Evolutionary conservation across 1,284 basidiomycete species (phyloP), one percentile per base, ranked within the genome.

Genomic region (Mycena sp.): DNA sequence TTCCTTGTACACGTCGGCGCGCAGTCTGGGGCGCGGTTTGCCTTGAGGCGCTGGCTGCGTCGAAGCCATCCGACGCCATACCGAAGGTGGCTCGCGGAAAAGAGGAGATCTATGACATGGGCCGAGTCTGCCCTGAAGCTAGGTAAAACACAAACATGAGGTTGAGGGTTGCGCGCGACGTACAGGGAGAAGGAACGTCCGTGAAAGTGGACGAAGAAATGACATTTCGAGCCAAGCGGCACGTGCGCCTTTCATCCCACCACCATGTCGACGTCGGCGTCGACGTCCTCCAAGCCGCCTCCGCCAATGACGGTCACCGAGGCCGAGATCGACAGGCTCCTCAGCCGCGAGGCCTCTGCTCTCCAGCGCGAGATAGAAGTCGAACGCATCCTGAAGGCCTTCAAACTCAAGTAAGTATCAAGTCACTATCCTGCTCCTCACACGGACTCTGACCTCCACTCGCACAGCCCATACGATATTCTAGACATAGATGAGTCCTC

Each of bases 281-380:
- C 76, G 69, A 72, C 74, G 21, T 67, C 74, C 30, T 76, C 80
- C 50, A 70, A 71, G 29, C 61, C 73, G 5, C 52, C 66, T 19
- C 61, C 74, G 4, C 53, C 67, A 11, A 63, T 71, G 23, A 67
- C 73, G 23, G 83, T 83, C 72, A 35, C 79, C 14, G 80, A 82
- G 21, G 73, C 58, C 1, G 87, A 88, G 56, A 71, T 94, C n/a
- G 92, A 94, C 63, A 91, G 87, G 74, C 78, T 94, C 7, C 82
- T 94, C 41, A 89, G 81, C 53, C 83, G 90, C 50, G 92, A 94
- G 73, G 91, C 92, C 0, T 88, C 88, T n/a, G 92, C 90, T 4
- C 90, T 94, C 72, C 90, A 93, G 70, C 84, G 92, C 40, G 92
- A 94, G 74, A 77, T 92, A 23, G 92, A 94, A 73, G 91, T 93